phyloP scores from a whole-genome alignment of 176 grass and related monocot genomes.

The Aegilops umbellulata region DNA sequence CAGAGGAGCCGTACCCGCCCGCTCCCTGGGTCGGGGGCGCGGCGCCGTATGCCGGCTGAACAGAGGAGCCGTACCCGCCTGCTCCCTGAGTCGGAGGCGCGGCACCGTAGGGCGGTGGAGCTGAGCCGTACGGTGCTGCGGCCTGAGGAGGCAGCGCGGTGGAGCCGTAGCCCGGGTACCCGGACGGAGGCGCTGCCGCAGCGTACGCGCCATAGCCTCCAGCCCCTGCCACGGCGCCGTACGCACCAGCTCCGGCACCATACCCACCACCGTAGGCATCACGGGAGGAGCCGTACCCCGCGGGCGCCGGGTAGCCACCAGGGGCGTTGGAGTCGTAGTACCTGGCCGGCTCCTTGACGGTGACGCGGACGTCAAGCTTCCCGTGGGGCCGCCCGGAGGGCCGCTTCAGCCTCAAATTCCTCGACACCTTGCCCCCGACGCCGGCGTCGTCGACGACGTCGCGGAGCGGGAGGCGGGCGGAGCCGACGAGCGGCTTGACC shows the following conservation, averaged over 20 bases:
- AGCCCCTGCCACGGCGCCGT: neutral
- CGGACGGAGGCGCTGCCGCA: too few species aligned
- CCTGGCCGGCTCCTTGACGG: slow-evolving; percentile 42
- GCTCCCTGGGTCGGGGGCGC: neutral
- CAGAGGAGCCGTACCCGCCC: neutral
- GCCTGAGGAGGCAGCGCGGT: neutral
- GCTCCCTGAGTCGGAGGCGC: neutral
- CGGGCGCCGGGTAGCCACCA: neutral
- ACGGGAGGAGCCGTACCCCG: slow-evolving; percentile 5
- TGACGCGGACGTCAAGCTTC: slow-evolving; percentile 50
- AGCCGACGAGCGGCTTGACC: slow-evolving; percentile 72
- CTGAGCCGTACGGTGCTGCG: neutral
- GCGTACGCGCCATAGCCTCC: neutral
- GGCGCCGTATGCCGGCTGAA: too few species aligned
- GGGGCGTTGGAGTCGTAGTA: slow-evolving; percentile 29
- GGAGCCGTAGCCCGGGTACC: neutral
- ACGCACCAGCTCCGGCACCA: neutral
- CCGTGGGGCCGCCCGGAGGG: slow-evolving; percentile 72
- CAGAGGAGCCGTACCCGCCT: too few species aligned
- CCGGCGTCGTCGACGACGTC: slow-evolving; percentile 66
- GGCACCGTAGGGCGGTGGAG: neutral
- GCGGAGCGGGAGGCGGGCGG: slow-evolving; percentile 53
- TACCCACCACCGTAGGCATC: slow-evolving; percentile 20
- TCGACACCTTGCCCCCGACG: slow-evolving; percentile 27
- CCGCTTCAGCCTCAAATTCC: slow-evolving; percentile 49